Percentiles rank a stretch among this genome's conserved stretches.
Conservation (phyloP, 192 early-diverging fungal genomes). For the Coemansia sp. region DNA sequence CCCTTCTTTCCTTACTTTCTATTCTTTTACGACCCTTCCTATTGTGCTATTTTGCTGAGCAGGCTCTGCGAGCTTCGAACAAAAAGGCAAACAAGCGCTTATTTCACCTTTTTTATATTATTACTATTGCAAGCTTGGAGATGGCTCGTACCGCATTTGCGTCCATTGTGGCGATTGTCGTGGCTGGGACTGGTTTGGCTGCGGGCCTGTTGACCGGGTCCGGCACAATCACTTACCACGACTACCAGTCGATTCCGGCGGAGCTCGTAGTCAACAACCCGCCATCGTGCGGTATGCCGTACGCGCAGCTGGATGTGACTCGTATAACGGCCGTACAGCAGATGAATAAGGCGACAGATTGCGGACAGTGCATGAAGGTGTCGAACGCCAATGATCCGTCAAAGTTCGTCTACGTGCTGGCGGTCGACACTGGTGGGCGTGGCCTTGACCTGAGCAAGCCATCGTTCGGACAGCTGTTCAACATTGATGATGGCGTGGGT, state of each 20-base stretch:
- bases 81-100: not conserved
- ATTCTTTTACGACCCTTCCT: not conserved
- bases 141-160: constrained; percentile 5
- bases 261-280: constrained; percentile 50
- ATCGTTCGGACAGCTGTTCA: constrained; percentile 55
- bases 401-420: constrained; percentile 58
- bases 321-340: constrained; percentile 59
- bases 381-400: constrained; percentile 40
- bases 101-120: not conserved
- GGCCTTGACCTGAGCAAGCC: constrained; percentile 59
- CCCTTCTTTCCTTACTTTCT: not conserved
- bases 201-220: constrained; percentile 36
- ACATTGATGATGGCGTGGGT: constrained; percentile 51
- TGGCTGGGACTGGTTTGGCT: not conserved
- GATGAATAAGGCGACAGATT: constrained; percentile 49
- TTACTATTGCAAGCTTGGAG: not conserved
- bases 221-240: constrained; percentile 49
- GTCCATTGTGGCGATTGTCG: constrained; percentile 2
- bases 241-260: constrained; percentile 52
- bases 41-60: not conserved
- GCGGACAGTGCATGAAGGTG: constrained; percentile 60
- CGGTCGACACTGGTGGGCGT: constrained; percentile 58
- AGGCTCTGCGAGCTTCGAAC: not conserved
- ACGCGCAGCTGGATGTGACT: constrained; percentile 52
- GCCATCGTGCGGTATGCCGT: constrained; percentile 62